These are phyloP conservation scores for Moricandia moricandioides DNA, from an alignment of 345 rosid genomes.

Conservation along the genomic window DNA sequence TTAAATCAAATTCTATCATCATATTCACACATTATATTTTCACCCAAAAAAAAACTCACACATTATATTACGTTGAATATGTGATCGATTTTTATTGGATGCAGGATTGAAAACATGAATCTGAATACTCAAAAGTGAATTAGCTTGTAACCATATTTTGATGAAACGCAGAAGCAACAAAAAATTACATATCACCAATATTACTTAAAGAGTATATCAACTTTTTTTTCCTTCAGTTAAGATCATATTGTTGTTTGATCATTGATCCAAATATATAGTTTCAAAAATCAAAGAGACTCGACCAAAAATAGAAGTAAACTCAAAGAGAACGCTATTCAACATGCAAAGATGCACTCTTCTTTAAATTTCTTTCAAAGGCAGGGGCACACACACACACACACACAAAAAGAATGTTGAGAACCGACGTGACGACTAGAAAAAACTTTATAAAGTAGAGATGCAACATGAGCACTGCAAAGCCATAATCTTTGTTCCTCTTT, in stretches of 20 bases:
- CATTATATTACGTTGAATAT: background rate
- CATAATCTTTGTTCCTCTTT: slow-evolving; percentile 17
- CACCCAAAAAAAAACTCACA: background rate
- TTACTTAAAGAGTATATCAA: background rate
- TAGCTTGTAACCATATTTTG: background rate
- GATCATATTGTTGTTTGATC: background rate
- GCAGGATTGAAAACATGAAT: background rate
- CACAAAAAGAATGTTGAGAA: slow-evolving; percentile 16
- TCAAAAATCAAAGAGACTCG: too few relatives aligned
- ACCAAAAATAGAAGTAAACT: background rate
- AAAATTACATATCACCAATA: background rate
- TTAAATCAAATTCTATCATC: background rate
- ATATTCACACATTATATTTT: background rate
- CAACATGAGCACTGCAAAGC: background rate
- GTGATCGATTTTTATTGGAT: background rate
- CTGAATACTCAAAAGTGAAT: background rate
- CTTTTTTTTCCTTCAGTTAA: background rate
- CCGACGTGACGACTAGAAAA: slow-evolving; percentile 3
- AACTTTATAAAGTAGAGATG: slow-evolving; percentile 6
- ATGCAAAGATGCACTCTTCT: background rate
- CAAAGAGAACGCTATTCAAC: background rate
- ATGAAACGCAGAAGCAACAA: too few relatives aligned
- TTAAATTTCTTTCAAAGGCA: too few relatives aligned
- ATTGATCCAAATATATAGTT: too few relatives aligned
- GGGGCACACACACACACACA: too few relatives aligned